Conservation (phyloP, 164 flowering plant species). For the Magnolia sinica region DNA sequence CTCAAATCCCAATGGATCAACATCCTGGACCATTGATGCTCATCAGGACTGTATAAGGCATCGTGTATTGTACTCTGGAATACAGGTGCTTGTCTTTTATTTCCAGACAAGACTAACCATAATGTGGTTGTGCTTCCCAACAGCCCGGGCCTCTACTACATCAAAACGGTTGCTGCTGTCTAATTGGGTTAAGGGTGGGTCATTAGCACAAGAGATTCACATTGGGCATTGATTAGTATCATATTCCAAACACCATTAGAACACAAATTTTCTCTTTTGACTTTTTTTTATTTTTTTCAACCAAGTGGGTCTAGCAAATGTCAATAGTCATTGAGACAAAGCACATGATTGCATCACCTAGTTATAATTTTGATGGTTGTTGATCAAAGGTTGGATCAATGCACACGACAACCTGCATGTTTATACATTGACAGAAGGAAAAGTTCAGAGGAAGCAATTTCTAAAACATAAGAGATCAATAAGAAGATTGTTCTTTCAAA, state of each 20-base stretch:
- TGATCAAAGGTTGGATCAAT: slow-evolving; percentile 62
- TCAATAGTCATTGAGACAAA: neutral
- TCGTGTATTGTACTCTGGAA: too few relatives aligned
- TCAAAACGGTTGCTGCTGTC: too few relatives aligned
- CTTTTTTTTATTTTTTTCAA: neutral
- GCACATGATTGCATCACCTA: neutral
- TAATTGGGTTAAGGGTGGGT: too few relatives aligned
- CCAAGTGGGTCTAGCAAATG: neutral
- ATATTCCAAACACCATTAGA: neutral
- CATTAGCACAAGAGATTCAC: too few relatives aligned
- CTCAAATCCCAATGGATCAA: too few relatives aligned
- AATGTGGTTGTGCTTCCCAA: too few relatives aligned
- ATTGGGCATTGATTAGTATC: too few relatives aligned
- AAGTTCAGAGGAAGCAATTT: neutral
- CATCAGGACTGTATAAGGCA: too few relatives aligned
- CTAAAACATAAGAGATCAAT: neutral
- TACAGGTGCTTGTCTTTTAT: too few relatives aligned
- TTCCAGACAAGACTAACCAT: too few relatives aligned
- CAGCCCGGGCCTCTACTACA: too few relatives aligned
- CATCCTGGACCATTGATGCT: too few relatives aligned
- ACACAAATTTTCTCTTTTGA: neutral
- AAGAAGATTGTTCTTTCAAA: neutral
- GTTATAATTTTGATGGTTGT: slow-evolving; percentile 58
- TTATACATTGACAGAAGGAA: neutral
- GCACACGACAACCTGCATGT: slow-evolving; percentile 83